Evolutionary conservation across 1,284 basidiomycete genomes (phyloP), one percentile per base, ranked within the genome.

Genomic region (Lentinula novae-zelandiae): DNA sequence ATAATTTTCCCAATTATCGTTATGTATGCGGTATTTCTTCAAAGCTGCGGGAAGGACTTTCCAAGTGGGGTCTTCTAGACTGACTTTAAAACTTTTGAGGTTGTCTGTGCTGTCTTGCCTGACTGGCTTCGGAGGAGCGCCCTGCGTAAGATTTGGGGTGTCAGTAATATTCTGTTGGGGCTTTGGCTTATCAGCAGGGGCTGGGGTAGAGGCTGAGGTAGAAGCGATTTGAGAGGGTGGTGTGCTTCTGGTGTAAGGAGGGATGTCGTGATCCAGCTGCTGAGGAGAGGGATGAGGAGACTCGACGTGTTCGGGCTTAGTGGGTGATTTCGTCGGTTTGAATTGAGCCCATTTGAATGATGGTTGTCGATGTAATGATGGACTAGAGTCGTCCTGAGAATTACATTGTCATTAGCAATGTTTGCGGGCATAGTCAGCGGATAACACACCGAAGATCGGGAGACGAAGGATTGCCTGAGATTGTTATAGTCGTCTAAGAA

Each of bases 11-110:
- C 96, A 99, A 73, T 95, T 96, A 68, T 99, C 97, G 71, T 96
- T 96, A 71, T 96, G 90, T 75, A 99, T 98, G 72, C 95, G 95
- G 76, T 99, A 99, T 75, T 98, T 98, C 78, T 98, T 98, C 65
- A 99, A 79, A 15, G 97, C 97, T 0, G 96, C 96, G 0, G 97
- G 96, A 15, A 99, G 78, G 15, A 99, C 96, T 71, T 97, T 98
- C 89, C 93, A 96, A 60, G 96, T 97, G 0, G 97, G 96, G 73
- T 99, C 97, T 63, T 99, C 96, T 63, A 99, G 75, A 64, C 93
- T 91, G 65, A 93, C 90, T 74, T 93, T 93, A 81, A 93, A 93
- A 70, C 89, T 91, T 78, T 92, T 92, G 64, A 92, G 77, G 64
- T 90, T 91, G 67, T 92, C 90, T 13, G 85, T 80, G 66, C 84